Conservation (phyloP, 2,329 filamentous ascomycete genomes). For the Pseudohalonectria lignicola region DNA sequence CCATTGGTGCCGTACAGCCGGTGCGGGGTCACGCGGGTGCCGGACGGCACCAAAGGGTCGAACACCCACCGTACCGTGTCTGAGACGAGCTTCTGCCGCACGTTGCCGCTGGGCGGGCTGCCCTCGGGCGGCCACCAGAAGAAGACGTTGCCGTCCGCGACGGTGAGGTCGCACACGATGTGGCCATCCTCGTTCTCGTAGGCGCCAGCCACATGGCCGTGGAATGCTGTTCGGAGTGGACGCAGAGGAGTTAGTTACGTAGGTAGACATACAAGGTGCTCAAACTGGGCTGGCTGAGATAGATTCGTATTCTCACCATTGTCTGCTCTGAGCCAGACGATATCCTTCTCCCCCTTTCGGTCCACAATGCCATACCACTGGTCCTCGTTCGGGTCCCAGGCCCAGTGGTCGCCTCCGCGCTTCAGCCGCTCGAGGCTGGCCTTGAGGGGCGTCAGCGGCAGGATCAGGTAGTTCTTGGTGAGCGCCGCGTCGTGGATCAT, state of each 20-base stretch:
- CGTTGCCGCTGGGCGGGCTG: constrained; percentile 9
- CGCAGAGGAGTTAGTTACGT: too few relatives aligned
- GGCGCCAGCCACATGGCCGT: constrained; percentile 34
- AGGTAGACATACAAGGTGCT: too few relatives aligned
- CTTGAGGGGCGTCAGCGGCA: constrained; percentile 36
- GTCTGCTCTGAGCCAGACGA: constrained; percentile 37
- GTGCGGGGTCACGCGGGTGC: constrained; percentile 23
- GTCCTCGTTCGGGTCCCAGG: constrained; percentile 38
- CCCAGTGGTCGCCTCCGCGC: constrained; percentile 36
- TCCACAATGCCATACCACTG: constrained; percentile 44
- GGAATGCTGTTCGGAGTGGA: constrained; percentile 23
- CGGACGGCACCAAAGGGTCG: constrained; percentile 21
- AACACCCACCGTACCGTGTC: constrained; percentile 29
- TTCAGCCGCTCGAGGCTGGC: constrained; percentile 29
- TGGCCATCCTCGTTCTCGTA: constrained; percentile 34
- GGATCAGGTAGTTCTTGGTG: constrained; percentile 33
- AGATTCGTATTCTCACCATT: constrained; percentile 32
- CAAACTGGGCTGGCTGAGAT: background rate
- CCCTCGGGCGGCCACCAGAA: constrained; percentile 27
- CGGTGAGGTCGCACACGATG: constrained; percentile 30
- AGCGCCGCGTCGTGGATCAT: constrained; percentile 41
- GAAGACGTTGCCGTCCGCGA: constrained; percentile 32
- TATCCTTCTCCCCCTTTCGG: constrained; percentile 36
- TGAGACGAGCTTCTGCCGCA: constrained; percentile 22
- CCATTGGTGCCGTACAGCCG: constrained; percentile 28